Conservation (phyloP, 768 basidiomycete genomes). For the Inosperma sp. region DNA sequence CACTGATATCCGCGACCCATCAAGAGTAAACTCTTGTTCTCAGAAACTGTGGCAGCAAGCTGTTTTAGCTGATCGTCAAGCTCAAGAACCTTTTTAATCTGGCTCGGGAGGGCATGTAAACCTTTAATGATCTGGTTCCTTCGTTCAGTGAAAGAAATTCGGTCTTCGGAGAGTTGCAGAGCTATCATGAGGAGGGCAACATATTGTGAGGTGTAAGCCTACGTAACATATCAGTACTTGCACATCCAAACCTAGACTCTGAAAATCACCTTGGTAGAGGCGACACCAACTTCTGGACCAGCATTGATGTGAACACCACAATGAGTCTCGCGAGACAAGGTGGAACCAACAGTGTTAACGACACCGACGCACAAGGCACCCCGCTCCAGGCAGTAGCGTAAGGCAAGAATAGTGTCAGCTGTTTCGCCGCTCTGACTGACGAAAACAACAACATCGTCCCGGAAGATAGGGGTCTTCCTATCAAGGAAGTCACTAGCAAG, state of each 20-base stretch:
- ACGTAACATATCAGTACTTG: constrained; percentile 3
- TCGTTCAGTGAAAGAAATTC: constrained; percentile 86
- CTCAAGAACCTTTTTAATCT: constrained; percentile 84
- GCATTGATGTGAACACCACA: constrained; percentile 99
- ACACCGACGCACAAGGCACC: constrained; percentile 97
- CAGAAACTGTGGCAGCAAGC: constrained; percentile 73
- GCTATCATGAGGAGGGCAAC: constrained; percentile 98
- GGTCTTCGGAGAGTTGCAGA: constrained; percentile 96
- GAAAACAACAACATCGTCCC: constrained; percentile 96
- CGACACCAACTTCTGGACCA: constrained; percentile 98
- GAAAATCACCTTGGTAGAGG: constrained; percentile 81
- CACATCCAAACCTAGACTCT: constrained; percentile 5
- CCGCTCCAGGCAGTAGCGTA: constrained; percentile 95
- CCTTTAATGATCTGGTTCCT: constrained; percentile 92
- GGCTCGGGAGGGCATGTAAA: constrained; percentile 81
- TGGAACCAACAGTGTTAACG: constrained; percentile 98
- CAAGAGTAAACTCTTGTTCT: constrained; percentile 84
- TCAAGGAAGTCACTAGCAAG: constrained; percentile 98
- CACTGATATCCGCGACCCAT: constrained; percentile 99
- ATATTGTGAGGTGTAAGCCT: constrained; percentile 99
- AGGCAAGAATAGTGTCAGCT: constrained; percentile 93
- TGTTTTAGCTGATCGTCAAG: constrained; percentile 73
- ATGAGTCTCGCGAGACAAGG: constrained; percentile 96
- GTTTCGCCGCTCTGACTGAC: constrained; percentile 98
- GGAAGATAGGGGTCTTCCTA: constrained; percentile 98